Percentiles rank a stretch among this genome's conserved stretches.
Evolutionary conservation across 2,329 filamentous ascomycete species (phyloP).

Genomic region (Clonostachys solani): DNA sequence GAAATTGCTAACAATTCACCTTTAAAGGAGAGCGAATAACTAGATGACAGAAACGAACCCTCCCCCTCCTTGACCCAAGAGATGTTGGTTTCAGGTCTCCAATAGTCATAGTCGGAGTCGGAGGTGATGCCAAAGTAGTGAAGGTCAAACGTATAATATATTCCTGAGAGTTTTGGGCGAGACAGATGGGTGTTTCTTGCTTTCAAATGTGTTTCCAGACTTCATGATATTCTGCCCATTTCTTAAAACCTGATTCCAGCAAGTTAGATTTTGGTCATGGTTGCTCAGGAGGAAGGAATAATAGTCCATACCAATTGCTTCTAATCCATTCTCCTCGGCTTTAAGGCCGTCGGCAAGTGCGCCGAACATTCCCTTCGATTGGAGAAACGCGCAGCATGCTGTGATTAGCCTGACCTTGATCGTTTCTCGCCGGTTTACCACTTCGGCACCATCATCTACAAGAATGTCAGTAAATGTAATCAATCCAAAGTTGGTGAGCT

Average conservation of each 20-base stretch:
- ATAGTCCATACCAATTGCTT: conserved; percentile 41
- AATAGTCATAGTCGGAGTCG: too few species aligned
- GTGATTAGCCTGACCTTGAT: conserved; percentile 50
- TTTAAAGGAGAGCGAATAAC: too few species aligned
- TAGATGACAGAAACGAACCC: too few species aligned
- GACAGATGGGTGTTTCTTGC: too few species aligned
- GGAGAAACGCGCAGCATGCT: conserved; percentile 42
- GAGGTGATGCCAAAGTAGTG: too few species aligned
- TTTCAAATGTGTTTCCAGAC: conserved; percentile 36
- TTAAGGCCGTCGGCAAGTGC: conserved; percentile 54
- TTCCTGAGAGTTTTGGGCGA: too few species aligned
- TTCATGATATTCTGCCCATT: conserved; percentile 55
- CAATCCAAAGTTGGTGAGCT: not conserved
- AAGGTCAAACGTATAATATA: too few species aligned
- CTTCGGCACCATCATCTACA: conserved; percentile 37
- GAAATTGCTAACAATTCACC: too few species aligned
- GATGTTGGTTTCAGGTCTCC: too few species aligned
- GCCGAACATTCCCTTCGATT: conserved; percentile 42
- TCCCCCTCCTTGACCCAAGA: too few species aligned
- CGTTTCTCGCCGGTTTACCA: conserved; percentile 38
- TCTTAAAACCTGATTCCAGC: conserved; percentile 42
- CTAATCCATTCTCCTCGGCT: conserved; percentile 43
- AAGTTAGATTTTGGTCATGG: not conserved
- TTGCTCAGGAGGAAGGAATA: not conserved
- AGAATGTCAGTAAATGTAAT: not conserved